phyloP scores from a whole-genome alignment of 305 asterid species.

The Ilex paraguariensis region DNA sequence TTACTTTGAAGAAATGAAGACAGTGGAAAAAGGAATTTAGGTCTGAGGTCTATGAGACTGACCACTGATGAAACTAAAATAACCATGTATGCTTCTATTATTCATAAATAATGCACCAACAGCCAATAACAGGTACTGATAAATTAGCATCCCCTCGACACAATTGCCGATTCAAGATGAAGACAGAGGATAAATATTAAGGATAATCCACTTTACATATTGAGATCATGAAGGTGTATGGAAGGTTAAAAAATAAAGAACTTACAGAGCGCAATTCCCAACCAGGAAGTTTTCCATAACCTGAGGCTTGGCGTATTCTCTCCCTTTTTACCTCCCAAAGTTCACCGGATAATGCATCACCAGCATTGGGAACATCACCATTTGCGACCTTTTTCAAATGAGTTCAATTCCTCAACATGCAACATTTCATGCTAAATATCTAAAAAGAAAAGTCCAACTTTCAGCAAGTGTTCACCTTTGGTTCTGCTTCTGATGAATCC shows the following conservation, averaged over 20 bases:
- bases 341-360: constrained; percentile 98
- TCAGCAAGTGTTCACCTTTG: constrained; percentile 49
- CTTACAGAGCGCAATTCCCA: constrained; percentile 99
- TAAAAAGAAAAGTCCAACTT: constrained; percentile 10
- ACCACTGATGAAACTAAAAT: no score
- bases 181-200: no score
- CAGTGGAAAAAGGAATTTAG: no score
- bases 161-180: no score
- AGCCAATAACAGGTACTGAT: no score
- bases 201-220: no score
- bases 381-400: constrained; percentile 55
- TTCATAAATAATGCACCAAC: no score
- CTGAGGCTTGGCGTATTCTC: constrained; percentile 87
- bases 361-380: constrained; percentile 76
- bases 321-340: constrained; percentile 97
- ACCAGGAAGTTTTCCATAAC: constrained; percentile 77
- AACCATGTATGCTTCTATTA: no score
- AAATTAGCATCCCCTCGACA: no score
- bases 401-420: constrained; percentile 12
- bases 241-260: constrained; percentile 17
- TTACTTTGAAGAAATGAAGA: no score
- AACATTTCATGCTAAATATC: constrained; percentile 12
- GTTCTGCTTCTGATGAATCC: constrained; percentile 91
- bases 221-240: no score
- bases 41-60: no score